Conservation (phyloP, 1,284 basidiomycete species). For the Uromyces viciae-fabae region DNA sequence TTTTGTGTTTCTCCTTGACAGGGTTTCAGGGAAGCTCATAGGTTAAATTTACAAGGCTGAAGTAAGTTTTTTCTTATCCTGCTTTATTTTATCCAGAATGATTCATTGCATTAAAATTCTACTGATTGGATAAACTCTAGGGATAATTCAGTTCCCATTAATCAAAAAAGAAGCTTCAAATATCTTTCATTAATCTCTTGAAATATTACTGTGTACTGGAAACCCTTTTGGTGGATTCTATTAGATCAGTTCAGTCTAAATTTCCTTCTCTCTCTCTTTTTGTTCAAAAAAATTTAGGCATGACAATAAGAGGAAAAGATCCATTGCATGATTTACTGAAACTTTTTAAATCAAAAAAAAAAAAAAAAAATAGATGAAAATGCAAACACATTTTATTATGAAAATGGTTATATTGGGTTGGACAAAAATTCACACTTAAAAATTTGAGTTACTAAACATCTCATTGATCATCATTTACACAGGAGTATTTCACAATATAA, state of each 20-base stretch:
- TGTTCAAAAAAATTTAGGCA: too few relatives aligned
- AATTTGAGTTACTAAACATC: too few relatives aligned
- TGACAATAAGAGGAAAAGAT: too few relatives aligned
- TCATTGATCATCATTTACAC: neutral
- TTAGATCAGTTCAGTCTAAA: neutral
- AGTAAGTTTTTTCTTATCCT: neutral
- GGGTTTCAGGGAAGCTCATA: too few relatives aligned
- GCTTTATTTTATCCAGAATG: neutral
- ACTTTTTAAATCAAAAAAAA: neutral
- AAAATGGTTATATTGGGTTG: conserved; percentile 16
- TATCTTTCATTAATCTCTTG: neutral
- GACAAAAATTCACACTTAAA: neutral
- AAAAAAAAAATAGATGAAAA: neutral
- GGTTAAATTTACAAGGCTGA: neutral
- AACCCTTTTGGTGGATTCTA: conserved; percentile 1
- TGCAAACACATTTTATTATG: neutral
- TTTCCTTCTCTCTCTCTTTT: neutral
- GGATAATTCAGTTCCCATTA: neutral
- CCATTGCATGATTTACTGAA: too few relatives aligned
- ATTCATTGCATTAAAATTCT: neutral
- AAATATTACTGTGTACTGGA: neutral
- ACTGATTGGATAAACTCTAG: neutral
- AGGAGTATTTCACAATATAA: conserved; percentile 1
- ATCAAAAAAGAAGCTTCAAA: neutral
- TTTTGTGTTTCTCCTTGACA: too few relatives aligned